Base-by-base conservation (phyloP, 2,329 filamentous ascomycete species). In the Cercospora citrullina region DNA sequence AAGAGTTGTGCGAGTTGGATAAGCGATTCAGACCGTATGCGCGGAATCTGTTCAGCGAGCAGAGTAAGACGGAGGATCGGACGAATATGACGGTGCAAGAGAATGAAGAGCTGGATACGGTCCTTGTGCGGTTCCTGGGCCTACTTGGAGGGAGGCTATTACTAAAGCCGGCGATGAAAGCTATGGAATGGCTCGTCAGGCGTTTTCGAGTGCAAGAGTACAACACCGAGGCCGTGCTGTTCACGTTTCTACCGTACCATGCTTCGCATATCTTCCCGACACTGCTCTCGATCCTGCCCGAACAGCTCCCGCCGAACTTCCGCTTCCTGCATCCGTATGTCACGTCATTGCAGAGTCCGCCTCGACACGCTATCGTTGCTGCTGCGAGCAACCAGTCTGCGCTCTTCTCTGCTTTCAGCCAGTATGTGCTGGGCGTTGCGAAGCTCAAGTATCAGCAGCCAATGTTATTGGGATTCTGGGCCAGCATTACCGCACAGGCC, bases 161-260 rank as follows among this genome's bases (percentile, higher is more conserved):
- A 71, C 84, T 99, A 33, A 93, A 90, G 82, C 94, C 95, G 48
- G 93, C 92, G 0, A 87, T 97, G 64, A 96, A 96, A 81, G 89
- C 94, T 16, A 85, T 98, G 42, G 96, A 99, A 82, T 99, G 95
- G 95, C 86, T 99, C 58, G 87, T 99, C 64, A 86, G 95, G 76
- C 87, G 94, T 75, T 99, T 98, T 77, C 96, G 94, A 73, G 89
- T 96, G 62, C 95, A 99, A 78, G 92, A 98, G 79, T 90, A 93
- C 80, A 98, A 97, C 79, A 94, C 92, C 4, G 84, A 87, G 3
- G 86, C 86, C 36, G 82, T 97, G 14, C 84, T 98, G 53, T 86
- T 94, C 72, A 92, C 94, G 2, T 98, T 98, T 78, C 85, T 99
- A 5, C 95, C 95, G 1, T 98, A 97, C 80, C 94, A 99, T 79